phyloP scores from a whole-genome alignment of 2,329 filamentous ascomycete species.

The Aureobasidium lini region DNA sequence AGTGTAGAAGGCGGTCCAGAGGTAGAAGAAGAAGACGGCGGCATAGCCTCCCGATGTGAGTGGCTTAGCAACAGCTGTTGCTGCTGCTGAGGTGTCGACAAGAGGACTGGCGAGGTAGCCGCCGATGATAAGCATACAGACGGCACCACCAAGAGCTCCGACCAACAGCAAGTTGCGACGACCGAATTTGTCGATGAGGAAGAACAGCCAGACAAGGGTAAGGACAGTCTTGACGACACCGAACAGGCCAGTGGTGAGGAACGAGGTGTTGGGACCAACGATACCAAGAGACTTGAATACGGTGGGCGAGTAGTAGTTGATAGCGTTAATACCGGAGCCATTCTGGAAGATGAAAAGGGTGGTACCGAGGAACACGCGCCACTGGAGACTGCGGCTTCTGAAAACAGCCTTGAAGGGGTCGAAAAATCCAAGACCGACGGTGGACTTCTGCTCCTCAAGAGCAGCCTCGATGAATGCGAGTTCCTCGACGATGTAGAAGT shows the following conservation, averaged over 20 bases:
- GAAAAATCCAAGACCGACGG: conserved; percentile 14
- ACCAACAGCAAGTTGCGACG: conserved; percentile 38
- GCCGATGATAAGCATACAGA: conserved; percentile 46
- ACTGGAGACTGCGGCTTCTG: conserved; percentile 16
- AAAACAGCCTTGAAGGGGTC: conserved; percentile 15
- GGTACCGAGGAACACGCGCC: conserved; percentile 18
- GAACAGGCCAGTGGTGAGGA: conserved; percentile 45
- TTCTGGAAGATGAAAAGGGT: conserved; percentile 19
- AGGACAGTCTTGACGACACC: conserved; percentile 26
- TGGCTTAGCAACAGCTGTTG: conserved; percentile 36
- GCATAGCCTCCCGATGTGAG: conserved; percentile 41
- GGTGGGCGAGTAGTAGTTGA: conserved; percentile 57
- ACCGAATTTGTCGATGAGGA: conserved; percentile 34
- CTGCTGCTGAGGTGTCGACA: conserved; percentile 18
- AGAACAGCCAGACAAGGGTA: conserved; percentile 34
- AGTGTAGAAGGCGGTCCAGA: conserved; percentile 48
- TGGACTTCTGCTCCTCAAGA: conserved; percentile 43
- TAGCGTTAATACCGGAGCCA: conserved; percentile 15
- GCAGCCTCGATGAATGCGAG: conserved; percentile 63
- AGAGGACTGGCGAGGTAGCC: conserved; percentile 43
- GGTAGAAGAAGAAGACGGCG: conserved; percentile 49
- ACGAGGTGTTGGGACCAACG: conserved; percentile 49
- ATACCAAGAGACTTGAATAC: conserved; percentile 62
- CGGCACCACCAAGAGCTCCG: conserved; percentile 41
- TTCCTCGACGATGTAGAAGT: conserved; percentile 70